Conservation (phyloP, 768 basidiomycete species). For the Amanita molliuscula region DNA sequence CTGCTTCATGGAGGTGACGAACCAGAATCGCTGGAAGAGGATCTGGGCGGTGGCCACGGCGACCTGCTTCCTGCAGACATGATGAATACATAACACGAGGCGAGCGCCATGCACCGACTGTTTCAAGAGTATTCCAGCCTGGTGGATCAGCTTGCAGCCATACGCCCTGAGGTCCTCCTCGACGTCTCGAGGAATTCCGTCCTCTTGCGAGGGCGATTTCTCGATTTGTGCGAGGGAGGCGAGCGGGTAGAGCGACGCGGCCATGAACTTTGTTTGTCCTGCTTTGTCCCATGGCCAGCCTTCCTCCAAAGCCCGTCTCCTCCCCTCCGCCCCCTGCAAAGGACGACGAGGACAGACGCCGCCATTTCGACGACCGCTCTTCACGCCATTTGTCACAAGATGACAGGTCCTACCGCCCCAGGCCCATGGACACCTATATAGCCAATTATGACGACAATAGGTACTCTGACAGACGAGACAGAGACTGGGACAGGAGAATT, state of each 20-base stretch:
- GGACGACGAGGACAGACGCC: slow-evolving; percentile 19
- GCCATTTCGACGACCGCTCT: slow-evolving; percentile 15
- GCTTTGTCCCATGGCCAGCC: slow-evolving; percentile 21
- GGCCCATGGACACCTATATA: slow-evolving; percentile 19
- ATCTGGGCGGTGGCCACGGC: slow-evolving; percentile 96
- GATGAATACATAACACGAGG: not conserved
- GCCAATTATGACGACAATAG: slow-evolving; percentile 15
- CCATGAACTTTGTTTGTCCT: slow-evolving; percentile 20
- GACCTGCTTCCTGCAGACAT: slow-evolving; percentile 73
- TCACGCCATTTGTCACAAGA: slow-evolving; percentile 12
- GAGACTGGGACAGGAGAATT: slow-evolving; percentile 10
- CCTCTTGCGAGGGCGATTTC: slow-evolving; percentile 69
- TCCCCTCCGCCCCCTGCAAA: slow-evolving; percentile 15
- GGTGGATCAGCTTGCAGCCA: slow-evolving; percentile 91
- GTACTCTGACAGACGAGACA: slow-evolving; percentile 13
- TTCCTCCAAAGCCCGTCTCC: slow-evolving; percentile 30
- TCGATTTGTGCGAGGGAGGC: slow-evolving; percentile 74
- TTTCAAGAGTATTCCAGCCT: slow-evolving; percentile 84
- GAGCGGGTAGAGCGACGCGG: slow-evolving; percentile 60
- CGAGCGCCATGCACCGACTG: slow-evolving; percentile 46
- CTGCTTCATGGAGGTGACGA: slow-evolving; percentile 86
- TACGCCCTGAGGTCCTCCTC: slow-evolving; percentile 86
- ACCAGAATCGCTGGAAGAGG: slow-evolving; percentile 95
- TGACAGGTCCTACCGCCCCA: slow-evolving; percentile 10
- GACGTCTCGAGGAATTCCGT: slow-evolving; percentile 71